Evolutionary conservation across 345 rosid species (phyloP), one percentile per base, ranked within the genome.

Genomic region (Draba incana): DNA sequence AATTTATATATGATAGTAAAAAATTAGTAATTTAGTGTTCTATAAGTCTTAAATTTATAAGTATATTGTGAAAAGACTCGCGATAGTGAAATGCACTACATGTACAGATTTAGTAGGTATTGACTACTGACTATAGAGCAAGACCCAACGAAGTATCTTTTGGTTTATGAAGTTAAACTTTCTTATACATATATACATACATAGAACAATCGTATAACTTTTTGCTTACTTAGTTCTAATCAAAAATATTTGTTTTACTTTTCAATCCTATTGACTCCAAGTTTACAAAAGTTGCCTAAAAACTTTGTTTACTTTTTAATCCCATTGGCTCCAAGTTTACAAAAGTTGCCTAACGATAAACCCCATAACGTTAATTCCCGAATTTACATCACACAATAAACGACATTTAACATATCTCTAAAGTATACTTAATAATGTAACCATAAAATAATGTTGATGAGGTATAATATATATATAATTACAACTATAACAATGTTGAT

Each of bases 1-100:
- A 20, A 20, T 20, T n/a, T n/a, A n/a, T 20, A 20, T 20, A 20
- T 20, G 1, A 20, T 20, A 20, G 20, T 20, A 20, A 20, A 20
- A 20, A 20, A 20, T 0, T 20, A 20, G 20, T 12, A 33, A 31
- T 12, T 37, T 35, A n/a, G 5, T 20, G 8, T 42, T 20, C 27
- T 52, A 51, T n/a, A 52, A 52, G 43, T 41, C 52, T 64, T 30
- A 12, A 68, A 45, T 54, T 71, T 54, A 31, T 15, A 47, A 13
- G 24, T 14, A 13, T 23, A 46, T 48, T n/a, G 5, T n/a, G 55
- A 58, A 65, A 58, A 72, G 66, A 57, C 71, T 66, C 16, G 50
- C 7, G 62, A 65, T 50, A 23, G 12, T 41, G 77, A 72, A 65
- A 72, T 72, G 77, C 60, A 65, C 66, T 39, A 64, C 8, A 49